Conservation (phyloP, 257 asterid species). For the Rhazya stricta region DNA sequence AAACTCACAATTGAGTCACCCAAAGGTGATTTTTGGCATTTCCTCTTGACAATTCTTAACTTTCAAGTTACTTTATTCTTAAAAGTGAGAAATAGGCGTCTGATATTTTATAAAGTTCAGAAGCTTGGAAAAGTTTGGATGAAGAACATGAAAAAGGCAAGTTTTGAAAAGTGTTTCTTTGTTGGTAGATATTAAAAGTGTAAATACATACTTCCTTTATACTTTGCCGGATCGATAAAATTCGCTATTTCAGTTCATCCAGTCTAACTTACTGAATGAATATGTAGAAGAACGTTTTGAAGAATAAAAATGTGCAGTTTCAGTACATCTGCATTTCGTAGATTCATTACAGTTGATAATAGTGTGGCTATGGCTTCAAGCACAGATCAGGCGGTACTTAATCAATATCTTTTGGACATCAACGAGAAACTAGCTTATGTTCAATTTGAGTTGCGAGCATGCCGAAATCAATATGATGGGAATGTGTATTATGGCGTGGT, state of each 20-base stretch:
- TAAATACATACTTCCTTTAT: neutral
- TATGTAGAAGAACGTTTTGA: neutral
- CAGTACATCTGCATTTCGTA: neutral
- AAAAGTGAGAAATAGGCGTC: neutral
- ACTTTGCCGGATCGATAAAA: neutral
- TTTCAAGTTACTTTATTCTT: neutral
- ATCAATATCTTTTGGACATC: conserved; percentile 59
- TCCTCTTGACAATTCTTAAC: neutral
- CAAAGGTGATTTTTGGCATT: neutral
- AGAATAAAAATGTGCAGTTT: neutral
- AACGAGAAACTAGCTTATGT: conserved; percentile 56
- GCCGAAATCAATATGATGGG: conserved; percentile 68
- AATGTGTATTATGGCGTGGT: conserved; percentile 76
- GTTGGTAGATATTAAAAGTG: neutral
- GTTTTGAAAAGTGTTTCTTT: neutral
- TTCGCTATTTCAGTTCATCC: too few species aligned
- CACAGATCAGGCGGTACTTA: conserved; percentile 40
- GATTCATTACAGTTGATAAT: neutral
- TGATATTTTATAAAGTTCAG: neutral
- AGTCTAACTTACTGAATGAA: neutral
- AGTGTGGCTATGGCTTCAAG: conserved; percentile 30
- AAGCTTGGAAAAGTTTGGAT: neutral
- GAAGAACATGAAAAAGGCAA: neutral
- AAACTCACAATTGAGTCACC: neutral
- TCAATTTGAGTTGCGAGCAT: conserved; percentile 79